phyloP scores from a whole-genome alignment of 1,284 basidiomycete genomes.

The Pseudozyma flocculosa region DNA sequence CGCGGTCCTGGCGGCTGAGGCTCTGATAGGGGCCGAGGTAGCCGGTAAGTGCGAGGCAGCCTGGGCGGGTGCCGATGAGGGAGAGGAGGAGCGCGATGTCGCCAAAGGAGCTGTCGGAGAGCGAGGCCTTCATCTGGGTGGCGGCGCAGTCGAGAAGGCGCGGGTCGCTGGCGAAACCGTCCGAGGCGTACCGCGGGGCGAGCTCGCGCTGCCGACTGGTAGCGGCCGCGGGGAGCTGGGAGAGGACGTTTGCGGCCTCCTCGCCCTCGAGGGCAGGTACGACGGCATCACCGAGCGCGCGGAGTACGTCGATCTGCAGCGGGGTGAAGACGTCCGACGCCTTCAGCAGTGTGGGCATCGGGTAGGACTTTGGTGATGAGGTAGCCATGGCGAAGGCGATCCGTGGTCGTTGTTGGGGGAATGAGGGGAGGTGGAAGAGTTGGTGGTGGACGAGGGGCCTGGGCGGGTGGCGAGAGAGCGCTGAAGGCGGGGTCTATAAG shows the following conservation, averaged over 20 bases:
- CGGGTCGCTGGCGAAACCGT: slow-evolving; percentile 43
- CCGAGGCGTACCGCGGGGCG: slow-evolving; percentile 34
- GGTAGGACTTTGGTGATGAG: slow-evolving; percentile 6
- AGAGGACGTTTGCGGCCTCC: slow-evolving; percentile 42
- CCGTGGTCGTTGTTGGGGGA: too few species aligned
- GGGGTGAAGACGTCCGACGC: slow-evolving; percentile 34
- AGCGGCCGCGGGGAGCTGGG: slow-evolving; percentile 37
- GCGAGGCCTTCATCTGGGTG: slow-evolving; percentile 37
- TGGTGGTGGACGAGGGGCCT: too few species aligned
- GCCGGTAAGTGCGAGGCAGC: slow-evolving; percentile 48
- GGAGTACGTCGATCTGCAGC: slow-evolving; percentile 35
- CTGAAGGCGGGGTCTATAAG: too few species aligned
- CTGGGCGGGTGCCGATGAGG: slow-evolving; percentile 44
- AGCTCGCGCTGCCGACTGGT: slow-evolving; percentile 44
- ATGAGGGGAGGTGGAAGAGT: too few species aligned
- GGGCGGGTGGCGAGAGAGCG: too few species aligned
- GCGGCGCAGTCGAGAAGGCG: slow-evolving; percentile 43
- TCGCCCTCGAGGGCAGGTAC: slow-evolving; percentile 42
- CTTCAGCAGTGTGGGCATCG: slow-evolving; percentile 30
- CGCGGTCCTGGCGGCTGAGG: slow-evolving; percentile 28
- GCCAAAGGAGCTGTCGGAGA: slow-evolving; percentile 33
- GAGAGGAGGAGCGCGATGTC: slow-evolving; percentile 46
- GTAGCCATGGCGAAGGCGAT: slow-evolving; percentile 15
- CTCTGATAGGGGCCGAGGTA: slow-evolving; percentile 47
- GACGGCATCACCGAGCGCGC: slow-evolving; percentile 51